Evolutionary conservation across 495 filamentous ascomycete species (phyloP).

Genomic region (Penicillium taxi): DNA sequence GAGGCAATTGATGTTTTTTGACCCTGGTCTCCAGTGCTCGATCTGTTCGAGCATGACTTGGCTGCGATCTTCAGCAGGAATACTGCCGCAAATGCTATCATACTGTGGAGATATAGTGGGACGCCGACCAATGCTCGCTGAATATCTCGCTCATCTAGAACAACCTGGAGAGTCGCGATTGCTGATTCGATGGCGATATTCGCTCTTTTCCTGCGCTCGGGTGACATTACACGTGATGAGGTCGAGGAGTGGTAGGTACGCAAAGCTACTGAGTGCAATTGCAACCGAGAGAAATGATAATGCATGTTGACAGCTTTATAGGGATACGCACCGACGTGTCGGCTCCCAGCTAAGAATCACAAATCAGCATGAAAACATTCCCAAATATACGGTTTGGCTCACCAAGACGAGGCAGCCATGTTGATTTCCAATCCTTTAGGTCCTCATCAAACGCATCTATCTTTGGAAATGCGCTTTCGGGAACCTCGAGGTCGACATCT

Average conservation of each 20-base stretch:
- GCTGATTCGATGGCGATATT: slow-evolving; percentile 49
- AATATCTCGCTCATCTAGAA: slow-evolving; percentile 45
- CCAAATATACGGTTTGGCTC: slow-evolving; percentile 8
- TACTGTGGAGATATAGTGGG: slow-evolving; percentile 47
- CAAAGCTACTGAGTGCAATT: slow-evolving; percentile 50
- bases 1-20: slow-evolving; percentile 39
- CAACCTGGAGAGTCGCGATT: slow-evolving; percentile 40
- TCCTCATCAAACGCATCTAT: slow-evolving; percentile 40
- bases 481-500: slow-evolving; percentile 47
- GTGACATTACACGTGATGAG: slow-evolving; percentile 42
- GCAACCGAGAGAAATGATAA: slow-evolving; percentile 48
- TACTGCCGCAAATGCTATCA: slow-evolving; percentile 50
- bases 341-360: slow-evolving; percentile 31
- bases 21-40: slow-evolving; percentile 14
- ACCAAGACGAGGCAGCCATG: slow-evolving; percentile 46
- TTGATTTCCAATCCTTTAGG: slow-evolving; percentile 38
- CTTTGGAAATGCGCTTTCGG: slow-evolving; percentile 36
- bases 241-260: slow-evolving; percentile 45
- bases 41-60: slow-evolving; percentile 33
- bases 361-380: slow-evolving; percentile 10
- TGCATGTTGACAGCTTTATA: slow-evolving; percentile 46
- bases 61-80: slow-evolving; percentile 47
- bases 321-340: slow-evolving; percentile 46
- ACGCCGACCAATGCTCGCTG: slow-evolving; percentile 44
- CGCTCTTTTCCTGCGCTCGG: slow-evolving; percentile 44